Evolutionary conservation across 2,329 filamentous ascomycete genomes (phyloP), one percentile per base, ranked within the genome.

Genomic region (Leptographium lundbergii): DNA sequence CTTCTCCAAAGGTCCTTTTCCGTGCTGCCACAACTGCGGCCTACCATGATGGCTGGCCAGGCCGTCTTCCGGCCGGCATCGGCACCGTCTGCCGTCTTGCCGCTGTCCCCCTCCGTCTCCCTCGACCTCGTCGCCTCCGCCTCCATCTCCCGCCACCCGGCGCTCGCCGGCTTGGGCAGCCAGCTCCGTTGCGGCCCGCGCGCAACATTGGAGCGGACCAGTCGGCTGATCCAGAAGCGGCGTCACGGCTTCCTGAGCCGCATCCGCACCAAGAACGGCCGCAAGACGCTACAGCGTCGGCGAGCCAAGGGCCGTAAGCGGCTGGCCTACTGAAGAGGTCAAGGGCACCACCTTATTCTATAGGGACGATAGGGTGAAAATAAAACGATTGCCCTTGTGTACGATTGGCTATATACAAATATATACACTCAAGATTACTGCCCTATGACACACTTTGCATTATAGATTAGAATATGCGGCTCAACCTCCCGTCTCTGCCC

Each of bases 131-230:
- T 82, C 13, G 71, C 76, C 27, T 68, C 67, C 57, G 65, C 70
- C 14, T 68, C 77, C 61, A 74, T 84, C 63, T 77, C 79, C 14
- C 67, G 76, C 32, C 76, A 82, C 68, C 81, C 81, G 34, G 76
- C 77, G 10, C 69, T 83, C n/a, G 69, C 67, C 6, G 74, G 71
- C 54, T 22, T 62, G 6, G 63, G 70, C 52, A 68, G 66, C 61
- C 80, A 82, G 71, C 71, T 83, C 63, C 78, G 81, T 59, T 84
- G 77, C 72, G 81, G 79, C 1, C 81, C 81, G 54, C 76, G 81
- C 61, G 76, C 81, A 66, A 84, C 79, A 36, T 78, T 83, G 78
- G 76, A 78, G 59, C 71, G 74, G 56, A 71, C 76, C 59, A 81
- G 77, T 58, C 74, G 81, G 42, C 71, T 84, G 58, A 69, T 83